phyloP scores from a whole-genome alignment of 139 green algal genomes.

The Dunaliella sp. region DNA sequence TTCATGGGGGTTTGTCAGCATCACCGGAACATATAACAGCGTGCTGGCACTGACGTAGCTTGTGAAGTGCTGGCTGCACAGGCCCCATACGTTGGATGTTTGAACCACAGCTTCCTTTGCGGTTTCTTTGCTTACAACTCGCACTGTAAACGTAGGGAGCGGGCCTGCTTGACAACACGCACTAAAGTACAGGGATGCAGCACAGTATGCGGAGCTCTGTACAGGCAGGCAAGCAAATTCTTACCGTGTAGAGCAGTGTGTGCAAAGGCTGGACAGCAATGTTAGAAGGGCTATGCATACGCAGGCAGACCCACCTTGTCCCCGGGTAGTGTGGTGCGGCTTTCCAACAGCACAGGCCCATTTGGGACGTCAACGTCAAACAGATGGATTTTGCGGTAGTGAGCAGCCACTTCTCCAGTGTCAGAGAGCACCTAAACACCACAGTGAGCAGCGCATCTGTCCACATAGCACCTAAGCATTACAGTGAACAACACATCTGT shows the following conservation, averaged over 20 bases:
- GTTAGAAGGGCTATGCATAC: neutral
- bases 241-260: neutral
- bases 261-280: neutral
- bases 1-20: no score
- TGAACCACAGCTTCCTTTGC: no score
- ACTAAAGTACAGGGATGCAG: no score
- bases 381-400: constrained; percentile 78
- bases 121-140: no score
- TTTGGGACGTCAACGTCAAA: constrained; percentile 90
- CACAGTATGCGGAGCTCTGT: neutral
- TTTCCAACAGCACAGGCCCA: constrained; percentile 86
- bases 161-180: no score
- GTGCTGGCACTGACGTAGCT: no score
- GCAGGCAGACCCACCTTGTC: constrained; percentile 33
- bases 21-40: no score
- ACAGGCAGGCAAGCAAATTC: neutral
- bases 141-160: no score
- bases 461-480: no score
- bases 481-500: no score
- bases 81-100: no score
- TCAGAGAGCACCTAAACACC: neutral
- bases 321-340: constrained; percentile 62
- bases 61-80: no score
- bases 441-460: neutral
- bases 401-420: constrained; percentile 5